Evolutionary conservation across 768 basidiomycete genomes (phyloP).

Genomic region (Psilocybe azurescens): DNA sequence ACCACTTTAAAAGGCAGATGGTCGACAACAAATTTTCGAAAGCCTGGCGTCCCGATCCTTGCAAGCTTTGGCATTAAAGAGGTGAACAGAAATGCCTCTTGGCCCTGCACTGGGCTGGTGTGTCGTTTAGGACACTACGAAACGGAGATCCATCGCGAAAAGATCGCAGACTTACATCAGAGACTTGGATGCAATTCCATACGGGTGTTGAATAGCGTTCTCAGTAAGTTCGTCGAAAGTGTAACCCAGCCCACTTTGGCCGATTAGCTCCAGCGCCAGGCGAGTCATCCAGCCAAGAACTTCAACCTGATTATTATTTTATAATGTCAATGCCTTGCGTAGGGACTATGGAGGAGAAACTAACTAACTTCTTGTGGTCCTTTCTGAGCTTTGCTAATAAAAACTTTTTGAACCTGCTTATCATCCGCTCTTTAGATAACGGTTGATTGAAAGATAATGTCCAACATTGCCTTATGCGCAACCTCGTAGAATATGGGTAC

Average conservation of each 20-base stretch:
- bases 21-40: conserved; percentile 41
- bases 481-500: conserved; percentile 42
- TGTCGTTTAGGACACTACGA: background rate
- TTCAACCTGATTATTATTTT: conserved; percentile 34
- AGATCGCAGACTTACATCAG: conserved; percentile 31
- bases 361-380: conserved; percentile 35
- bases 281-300: conserved; percentile 43
- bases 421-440: background rate
- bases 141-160: background rate
- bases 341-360: background rate
- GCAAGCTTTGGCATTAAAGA: conserved; percentile 22
- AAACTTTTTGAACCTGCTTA: conserved; percentile 31
- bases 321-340: background rate
- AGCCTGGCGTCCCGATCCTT: conserved; percentile 30
- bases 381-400: conserved; percentile 28
- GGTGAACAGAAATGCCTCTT: conserved; percentile 13
- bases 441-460: background rate
- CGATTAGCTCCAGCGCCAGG: conserved; percentile 53
- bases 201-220: conserved; percentile 35
- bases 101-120: conserved; percentile 20
- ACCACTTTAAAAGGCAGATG: conserved; percentile 35
- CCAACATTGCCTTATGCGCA: conserved; percentile 28
- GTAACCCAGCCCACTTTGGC: conserved; percentile 51
- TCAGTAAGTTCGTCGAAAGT: conserved; percentile 46
- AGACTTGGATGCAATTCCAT: conserved; percentile 33